Evolutionary conservation across 2,329 filamentous ascomycete genomes (phyloP).

Genomic region (Fusarium euwallaceae): DNA sequence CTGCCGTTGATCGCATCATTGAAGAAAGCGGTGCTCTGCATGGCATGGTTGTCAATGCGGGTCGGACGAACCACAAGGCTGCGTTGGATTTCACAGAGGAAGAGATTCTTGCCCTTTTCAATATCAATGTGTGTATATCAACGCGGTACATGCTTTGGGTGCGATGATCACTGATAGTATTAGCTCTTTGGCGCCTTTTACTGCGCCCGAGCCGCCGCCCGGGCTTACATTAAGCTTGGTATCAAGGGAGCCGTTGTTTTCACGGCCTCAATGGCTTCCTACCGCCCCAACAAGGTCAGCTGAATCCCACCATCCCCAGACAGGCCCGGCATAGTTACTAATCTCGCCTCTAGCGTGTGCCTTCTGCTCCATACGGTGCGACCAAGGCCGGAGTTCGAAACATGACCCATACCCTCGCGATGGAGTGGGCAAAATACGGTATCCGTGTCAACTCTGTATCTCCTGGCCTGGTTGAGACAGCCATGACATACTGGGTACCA

Average conservation of each 20-base stretch:
- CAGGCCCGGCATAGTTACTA: neutral
- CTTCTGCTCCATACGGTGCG: conserved; percentile 60
- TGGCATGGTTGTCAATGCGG: conserved; percentile 65
- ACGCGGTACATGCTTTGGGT: neutral
- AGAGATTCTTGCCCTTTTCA: conserved; percentile 54
- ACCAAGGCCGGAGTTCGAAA: conserved; percentile 61
- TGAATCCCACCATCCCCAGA: neutral
- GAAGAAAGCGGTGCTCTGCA: conserved; percentile 55
- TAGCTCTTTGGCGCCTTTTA: conserved; percentile 59
- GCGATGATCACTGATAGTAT: neutral
- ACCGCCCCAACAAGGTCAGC: conserved; percentile 56
- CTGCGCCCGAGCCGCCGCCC: conserved; percentile 60
- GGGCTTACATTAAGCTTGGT: conserved; percentile 54
- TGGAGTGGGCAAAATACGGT: conserved; percentile 63
- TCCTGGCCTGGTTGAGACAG: conserved; percentile 59
- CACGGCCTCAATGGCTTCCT: conserved; percentile 62
- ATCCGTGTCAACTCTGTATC: conserved; percentile 63
- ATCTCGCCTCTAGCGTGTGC: conserved; percentile 44
- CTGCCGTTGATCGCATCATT: conserved; percentile 57
- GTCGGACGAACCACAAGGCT: conserved; percentile 64
- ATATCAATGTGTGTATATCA: conserved; percentile 28
- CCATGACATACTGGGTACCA: conserved; percentile 64
- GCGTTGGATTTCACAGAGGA: conserved; percentile 58
- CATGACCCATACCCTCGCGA: conserved; percentile 57
- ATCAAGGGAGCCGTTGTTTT: conserved; percentile 57